Conservation (phyloP, 495 filamentous ascomycete genomes). For the Parathielavia hyrcaniae region DNA sequence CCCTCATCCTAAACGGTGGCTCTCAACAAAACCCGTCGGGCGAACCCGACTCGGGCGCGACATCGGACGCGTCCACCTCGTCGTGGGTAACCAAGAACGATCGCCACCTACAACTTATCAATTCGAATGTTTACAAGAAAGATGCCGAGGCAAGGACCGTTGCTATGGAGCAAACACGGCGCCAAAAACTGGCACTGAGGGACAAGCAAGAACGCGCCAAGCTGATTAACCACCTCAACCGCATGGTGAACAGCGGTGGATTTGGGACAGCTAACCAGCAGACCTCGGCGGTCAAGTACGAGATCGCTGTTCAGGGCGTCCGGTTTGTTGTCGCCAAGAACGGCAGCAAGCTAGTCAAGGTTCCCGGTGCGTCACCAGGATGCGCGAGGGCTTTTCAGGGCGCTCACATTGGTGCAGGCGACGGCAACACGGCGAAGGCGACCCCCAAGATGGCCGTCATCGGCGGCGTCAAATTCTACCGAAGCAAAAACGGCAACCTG, state of each 20-base stretch:
- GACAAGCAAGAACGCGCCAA: conserved; percentile 61
- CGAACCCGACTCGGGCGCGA: conserved; percentile 28
- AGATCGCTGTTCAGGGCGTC: conserved; percentile 68
- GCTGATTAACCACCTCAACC: conserved; percentile 45
- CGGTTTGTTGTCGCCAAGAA: conserved; percentile 67
- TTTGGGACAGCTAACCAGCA: conserved; percentile 34
- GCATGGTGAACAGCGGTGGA: conserved; percentile 34
- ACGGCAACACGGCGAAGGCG: conserved; percentile 54
- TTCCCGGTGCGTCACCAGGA: conserved; percentile 52
- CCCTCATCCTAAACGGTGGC: conserved; percentile 60
- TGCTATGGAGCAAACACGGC: conserved; percentile 66
- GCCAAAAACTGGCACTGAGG: conserved; percentile 52
- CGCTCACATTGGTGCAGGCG: conserved; percentile 52
- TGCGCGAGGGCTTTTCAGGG: conserved; percentile 16
- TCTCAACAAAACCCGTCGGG: conserved; percentile 20
- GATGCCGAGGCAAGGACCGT: conserved; percentile 61
- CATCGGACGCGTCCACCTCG: conserved; percentile 37
- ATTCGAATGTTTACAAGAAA: conserved; percentile 73
- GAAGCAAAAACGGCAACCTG: conserved; percentile 88
- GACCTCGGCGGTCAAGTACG: conserved; percentile 43
- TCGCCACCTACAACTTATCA: conserved; percentile 85
- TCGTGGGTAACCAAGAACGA: conserved; percentile 75
- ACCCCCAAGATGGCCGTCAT: conserved; percentile 76
- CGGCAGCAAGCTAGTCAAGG: conserved; percentile 77
- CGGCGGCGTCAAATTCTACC: conserved; percentile 77